These are phyloP conservation scores for Collybia sp. DNA, from an alignment of 768 basidiomycete species.

Conservation along the genomic window DNA sequence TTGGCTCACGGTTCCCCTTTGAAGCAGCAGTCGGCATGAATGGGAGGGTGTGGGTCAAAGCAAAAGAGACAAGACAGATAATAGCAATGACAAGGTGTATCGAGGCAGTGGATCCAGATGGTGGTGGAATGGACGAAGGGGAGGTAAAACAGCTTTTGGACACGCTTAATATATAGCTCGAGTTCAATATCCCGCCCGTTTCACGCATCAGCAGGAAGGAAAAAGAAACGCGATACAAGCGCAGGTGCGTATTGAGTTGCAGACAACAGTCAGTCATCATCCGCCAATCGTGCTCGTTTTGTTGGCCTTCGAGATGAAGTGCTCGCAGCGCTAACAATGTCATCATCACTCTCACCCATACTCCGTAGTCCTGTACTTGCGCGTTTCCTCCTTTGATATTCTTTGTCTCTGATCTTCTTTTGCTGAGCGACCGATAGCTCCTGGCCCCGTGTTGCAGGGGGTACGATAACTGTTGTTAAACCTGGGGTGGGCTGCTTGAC, in stretches of 20 bases:
- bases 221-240: too few species aligned
- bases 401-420: conserved; percentile 74
- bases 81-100: conserved; percentile 78
- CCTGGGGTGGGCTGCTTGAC: conserved; percentile 66
- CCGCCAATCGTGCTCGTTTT: conserved; percentile 63
- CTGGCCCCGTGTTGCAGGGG: conserved; percentile 64
- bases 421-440: conserved; percentile 68
- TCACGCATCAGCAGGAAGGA: not conserved
- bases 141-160: conserved; percentile 49
- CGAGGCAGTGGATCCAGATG: conserved; percentile 75
- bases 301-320: conserved; percentile 53
- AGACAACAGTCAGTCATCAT: conserved; percentile 49
- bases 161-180: conserved; percentile 33
- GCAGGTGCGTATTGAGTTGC: not conserved
- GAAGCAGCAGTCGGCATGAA: conserved; percentile 90
- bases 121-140: conserved; percentile 53
- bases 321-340: conserved; percentile 41
- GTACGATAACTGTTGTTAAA: conserved; percentile 72
- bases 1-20: conserved; percentile 80
- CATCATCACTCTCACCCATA: conserved; percentile 74
- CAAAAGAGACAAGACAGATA: conserved; percentile 67
- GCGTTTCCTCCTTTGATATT: conserved; percentile 77
- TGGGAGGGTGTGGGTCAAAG: conserved; percentile 85
- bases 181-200: conserved; percentile 7
- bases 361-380: conserved; percentile 60